Conservation (phyloP, 371 early-diverging fungal genomes). For the Phascolomyces articulosus region DNA sequence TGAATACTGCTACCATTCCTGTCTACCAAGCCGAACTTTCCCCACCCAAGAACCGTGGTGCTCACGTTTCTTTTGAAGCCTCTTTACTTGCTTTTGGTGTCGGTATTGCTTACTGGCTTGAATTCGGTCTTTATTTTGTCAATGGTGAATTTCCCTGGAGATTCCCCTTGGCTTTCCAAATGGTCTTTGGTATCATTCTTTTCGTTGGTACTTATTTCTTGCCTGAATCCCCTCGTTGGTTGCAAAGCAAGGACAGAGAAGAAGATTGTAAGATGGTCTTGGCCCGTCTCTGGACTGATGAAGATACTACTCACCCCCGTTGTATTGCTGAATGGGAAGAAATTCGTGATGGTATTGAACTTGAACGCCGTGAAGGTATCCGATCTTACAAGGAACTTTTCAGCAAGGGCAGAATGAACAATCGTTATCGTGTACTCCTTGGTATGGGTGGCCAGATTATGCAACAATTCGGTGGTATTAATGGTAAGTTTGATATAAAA, state of each 20-base stretch:
- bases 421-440: conserved; percentile 51
- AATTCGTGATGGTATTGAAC: conserved; percentile 50
- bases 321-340: conserved; percentile 51
- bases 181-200: conserved; percentile 45
- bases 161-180: conserved; percentile 51
- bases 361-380: conserved; percentile 48
- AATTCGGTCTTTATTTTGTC: conserved; percentile 40
- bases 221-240: conserved; percentile 66
- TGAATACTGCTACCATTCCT: conserved; percentile 52
- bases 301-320: conserved; percentile 46
- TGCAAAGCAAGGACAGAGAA: conserved; percentile 47
- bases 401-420: conserved; percentile 49
- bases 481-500: conserved; percentile 15
- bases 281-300: conserved; percentile 48
- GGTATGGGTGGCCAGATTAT: conserved; percentile 57
- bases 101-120: conserved; percentile 46
- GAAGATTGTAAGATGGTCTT: conserved; percentile 44
- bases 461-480: conserved; percentile 54
- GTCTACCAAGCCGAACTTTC: conserved; percentile 54
- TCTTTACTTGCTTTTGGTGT: conserved; percentile 37
- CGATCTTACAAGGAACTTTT: conserved; percentile 49
- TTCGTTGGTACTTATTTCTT: conserved; percentile 44
- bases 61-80: conserved; percentile 45
- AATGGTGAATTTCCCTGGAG: conserved; percentile 44
- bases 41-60: conserved; percentile 47